phyloP scores from a whole-genome alignment of 1,284 basidiomycete species.

The Omphalotus olearius region DNA sequence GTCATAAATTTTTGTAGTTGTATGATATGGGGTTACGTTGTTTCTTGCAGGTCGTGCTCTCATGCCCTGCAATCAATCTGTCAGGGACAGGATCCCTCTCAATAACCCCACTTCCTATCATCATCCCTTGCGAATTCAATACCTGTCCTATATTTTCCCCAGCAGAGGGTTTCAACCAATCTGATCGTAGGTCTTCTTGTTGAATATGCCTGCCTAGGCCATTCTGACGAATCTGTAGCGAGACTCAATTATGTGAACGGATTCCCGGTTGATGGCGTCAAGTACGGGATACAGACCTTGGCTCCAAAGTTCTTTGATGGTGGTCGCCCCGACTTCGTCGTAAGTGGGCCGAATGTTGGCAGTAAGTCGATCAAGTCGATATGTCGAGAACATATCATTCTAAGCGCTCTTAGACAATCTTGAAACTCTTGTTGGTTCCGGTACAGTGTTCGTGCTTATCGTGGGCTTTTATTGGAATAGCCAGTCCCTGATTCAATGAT shows the following conservation, averaged over 20 bases:
- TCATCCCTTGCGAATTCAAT: constrained; percentile 33
- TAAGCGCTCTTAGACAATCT: constrained; percentile 25
- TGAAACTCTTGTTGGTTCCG: constrained; percentile 28
- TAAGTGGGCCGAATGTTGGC: constrained; percentile 41
- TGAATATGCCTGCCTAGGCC: neutral
- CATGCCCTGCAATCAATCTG: constrained; percentile 33
- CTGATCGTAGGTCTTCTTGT: constrained; percentile 28
- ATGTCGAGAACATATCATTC: neutral
- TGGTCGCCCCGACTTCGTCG: constrained; percentile 34
- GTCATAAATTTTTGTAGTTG: neutral
- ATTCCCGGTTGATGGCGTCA: constrained; percentile 31
- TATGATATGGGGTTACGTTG: no score
- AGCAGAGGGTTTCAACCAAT: constrained; percentile 32
- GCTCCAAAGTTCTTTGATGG: constrained; percentile 31
- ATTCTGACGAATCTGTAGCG: constrained; percentile 18
- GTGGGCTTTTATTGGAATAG: neutral
- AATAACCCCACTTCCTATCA: constrained; percentile 20
- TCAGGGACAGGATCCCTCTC: constrained; percentile 33
- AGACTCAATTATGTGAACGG: constrained; percentile 27
- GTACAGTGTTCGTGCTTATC: constrained; percentile 33
- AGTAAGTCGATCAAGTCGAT: constrained; percentile 20
- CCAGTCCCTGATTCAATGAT: neutral
- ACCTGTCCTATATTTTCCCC: constrained; percentile 35
- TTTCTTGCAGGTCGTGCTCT: constrained; percentile 29
- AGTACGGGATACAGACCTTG: constrained; percentile 34